Evolutionary conservation across 2,329 filamentous ascomycete species (phyloP), one percentile per base, ranked within the genome.

Genomic region (Alternaria sp.): DNA sequence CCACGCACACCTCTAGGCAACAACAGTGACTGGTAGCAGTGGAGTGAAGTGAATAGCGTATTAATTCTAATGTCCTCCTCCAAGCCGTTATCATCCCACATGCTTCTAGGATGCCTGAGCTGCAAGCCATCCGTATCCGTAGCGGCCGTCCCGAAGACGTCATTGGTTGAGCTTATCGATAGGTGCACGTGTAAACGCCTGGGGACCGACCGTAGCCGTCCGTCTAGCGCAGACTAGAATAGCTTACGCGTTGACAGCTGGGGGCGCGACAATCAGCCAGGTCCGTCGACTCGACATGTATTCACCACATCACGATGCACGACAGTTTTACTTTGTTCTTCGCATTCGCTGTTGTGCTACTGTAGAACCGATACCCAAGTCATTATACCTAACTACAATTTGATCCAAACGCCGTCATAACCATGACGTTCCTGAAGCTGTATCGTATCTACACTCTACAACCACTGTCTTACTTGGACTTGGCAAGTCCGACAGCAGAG

Each of bases 401-500:
- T 72, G 64, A 69, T 51, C 68, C 72, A 55, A 64, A 67, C 54
- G 58, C 50, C 60, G 44, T 51, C 52, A 60, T 49, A 16, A 30
- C 44, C 48, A 52, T 41, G 44, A 61, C 49, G 49, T 52, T 62
- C 52, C 54, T 56, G 52, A 40, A 27, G 30, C 27, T 54, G 41
- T 52, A 16, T 46, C 18, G 25, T 51, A 52, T 55, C 54, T 60
- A 28, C 32, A 45, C 45, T 40, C 8, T 2, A 10, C 7, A 28
- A 32, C 14, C 10, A 10, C 6, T 14, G 18, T 27, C 55, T 78
- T 86, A 87, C 84, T 93, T 95, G 70, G 94, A 87, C 83, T 91
- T 90, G 75, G 94, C 95, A 73, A 99, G 88, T 77, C 93, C 94
- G 66, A 99, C 93, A 58, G 91, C 90, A 78, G 90, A 86, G 85